Evolutionary conservation across 2,329 filamentous ascomycete genomes (phyloP).

Genomic region (Cladosporium sp.): DNA sequence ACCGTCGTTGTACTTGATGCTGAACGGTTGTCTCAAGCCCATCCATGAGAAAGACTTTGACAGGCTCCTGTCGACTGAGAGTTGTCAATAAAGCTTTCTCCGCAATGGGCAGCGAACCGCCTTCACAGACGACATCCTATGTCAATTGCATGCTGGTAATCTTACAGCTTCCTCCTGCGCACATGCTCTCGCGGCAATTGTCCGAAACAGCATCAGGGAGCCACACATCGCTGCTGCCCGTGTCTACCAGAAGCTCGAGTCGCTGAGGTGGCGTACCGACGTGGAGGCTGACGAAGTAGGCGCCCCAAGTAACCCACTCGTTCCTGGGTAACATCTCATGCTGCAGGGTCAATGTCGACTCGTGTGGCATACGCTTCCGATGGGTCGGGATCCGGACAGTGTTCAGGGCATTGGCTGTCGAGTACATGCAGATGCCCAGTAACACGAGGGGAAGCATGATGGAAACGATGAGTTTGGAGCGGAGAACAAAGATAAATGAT

Average conservation of each 20-base stretch:
- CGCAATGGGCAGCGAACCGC: too few species aligned
- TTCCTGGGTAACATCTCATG: too few species aligned
- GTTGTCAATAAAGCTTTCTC: too few species aligned
- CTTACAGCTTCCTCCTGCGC: neutral
- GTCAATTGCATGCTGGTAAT: too few species aligned
- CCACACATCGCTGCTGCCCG: constrained; percentile 12
- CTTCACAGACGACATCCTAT: too few species aligned
- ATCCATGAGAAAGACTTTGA: neutral
- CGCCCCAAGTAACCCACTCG: neutral
- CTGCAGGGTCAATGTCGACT: neutral
- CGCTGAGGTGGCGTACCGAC: constrained; percentile 12
- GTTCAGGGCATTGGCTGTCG: neutral
- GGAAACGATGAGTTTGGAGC: too few species aligned
- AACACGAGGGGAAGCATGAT: neutral
- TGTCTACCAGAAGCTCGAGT: constrained; percentile 9
- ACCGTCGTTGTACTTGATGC: neutral
- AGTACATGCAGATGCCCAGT: neutral
- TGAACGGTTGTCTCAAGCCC: neutral
- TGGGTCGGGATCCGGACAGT: neutral
- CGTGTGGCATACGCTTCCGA: neutral
- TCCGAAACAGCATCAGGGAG: neutral
- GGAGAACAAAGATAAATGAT: too few species aligned
- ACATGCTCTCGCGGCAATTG: neutral
- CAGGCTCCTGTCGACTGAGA: neutral
- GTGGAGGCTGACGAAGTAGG: neutral